Conservation (phyloP, 257 asterid genomes). For the Nicotiana benthamiana region DNA sequence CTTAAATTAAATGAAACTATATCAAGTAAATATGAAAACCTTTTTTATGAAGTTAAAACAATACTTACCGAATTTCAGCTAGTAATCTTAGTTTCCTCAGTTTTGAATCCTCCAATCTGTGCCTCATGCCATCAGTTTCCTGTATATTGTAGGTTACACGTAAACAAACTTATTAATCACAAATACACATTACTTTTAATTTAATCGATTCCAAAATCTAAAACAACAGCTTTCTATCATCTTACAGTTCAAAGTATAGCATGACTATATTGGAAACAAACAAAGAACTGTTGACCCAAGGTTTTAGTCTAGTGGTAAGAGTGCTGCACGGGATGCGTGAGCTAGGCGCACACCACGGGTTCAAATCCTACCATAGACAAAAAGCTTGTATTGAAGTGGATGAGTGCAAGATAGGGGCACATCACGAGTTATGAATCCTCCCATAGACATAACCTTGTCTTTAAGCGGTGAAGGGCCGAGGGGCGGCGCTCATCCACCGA, state of each 20-base stretch:
- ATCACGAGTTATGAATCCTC: too few species aligned
- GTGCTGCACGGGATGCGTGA: background rate
- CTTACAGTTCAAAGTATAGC: background rate
- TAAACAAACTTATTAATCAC: background rate
- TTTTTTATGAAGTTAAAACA: background rate
- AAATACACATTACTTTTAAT: background rate
- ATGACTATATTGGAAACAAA: background rate
- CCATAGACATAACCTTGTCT: background rate
- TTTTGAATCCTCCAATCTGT: conserved; percentile 41
- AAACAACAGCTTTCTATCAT: background rate
- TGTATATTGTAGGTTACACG: conserved; percentile 15
- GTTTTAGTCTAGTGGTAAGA: background rate
- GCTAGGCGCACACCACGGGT: too few species aligned
- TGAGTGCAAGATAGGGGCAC: too few species aligned
- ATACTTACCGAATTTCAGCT: conserved; percentile 77
- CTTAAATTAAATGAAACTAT: background rate
- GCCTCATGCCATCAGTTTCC: conserved; percentile 50
- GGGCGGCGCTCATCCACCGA: too few species aligned
- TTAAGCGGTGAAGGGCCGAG: background rate
- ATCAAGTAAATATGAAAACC: background rate
- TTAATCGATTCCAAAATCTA: background rate
- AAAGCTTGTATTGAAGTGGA: background rate
- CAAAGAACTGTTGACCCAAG: background rate
- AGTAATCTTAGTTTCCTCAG: conserved; percentile 44
- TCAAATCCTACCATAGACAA: too few species aligned